Conservation (phyloP, 1,284 basidiomycete species). For the Trichosporon faecale region DNA sequence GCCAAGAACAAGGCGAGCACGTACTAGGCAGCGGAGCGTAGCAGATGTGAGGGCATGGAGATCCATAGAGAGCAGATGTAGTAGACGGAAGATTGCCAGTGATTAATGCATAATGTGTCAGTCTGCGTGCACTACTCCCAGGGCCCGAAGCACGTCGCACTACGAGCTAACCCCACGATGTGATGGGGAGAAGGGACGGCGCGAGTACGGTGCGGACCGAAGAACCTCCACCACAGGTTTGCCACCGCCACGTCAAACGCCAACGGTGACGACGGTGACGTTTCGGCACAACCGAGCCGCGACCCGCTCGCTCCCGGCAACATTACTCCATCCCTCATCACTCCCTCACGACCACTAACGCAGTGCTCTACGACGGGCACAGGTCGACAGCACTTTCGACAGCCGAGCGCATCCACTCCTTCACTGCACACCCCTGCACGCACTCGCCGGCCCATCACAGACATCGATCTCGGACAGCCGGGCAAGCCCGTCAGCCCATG, state of each 20-base stretch:
- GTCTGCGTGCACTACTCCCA: not conserved
- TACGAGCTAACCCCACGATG: too few species aligned
- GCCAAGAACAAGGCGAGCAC: conserved; percentile 38
- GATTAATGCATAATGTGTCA: conserved; percentile 9
- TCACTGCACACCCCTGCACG: not conserved
- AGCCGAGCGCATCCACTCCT: not conserved
- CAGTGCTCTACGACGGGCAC: not conserved
- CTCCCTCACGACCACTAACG: not conserved
- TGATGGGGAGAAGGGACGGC: not conserved
- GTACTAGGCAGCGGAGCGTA: conserved; percentile 23
- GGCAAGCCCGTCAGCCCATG: not conserved
- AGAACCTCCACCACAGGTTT: not conserved
- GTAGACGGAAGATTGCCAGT: not conserved
- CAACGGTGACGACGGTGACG: not conserved
- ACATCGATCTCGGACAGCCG: not conserved
- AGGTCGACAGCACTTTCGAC: not conserved
- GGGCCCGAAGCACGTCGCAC: not conserved
- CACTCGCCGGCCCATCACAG: too few species aligned
- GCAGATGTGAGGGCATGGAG: too few species aligned
- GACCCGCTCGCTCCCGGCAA: not conserved
- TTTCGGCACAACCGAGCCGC: not conserved
- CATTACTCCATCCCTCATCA: not conserved
- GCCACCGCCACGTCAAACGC: conserved; percentile 8
- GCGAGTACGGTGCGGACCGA: not conserved
- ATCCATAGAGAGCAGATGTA: not conserved